Conservation (phyloP, 176 grass and related monocot genomes). For the Luzula sylvatica region DNA sequence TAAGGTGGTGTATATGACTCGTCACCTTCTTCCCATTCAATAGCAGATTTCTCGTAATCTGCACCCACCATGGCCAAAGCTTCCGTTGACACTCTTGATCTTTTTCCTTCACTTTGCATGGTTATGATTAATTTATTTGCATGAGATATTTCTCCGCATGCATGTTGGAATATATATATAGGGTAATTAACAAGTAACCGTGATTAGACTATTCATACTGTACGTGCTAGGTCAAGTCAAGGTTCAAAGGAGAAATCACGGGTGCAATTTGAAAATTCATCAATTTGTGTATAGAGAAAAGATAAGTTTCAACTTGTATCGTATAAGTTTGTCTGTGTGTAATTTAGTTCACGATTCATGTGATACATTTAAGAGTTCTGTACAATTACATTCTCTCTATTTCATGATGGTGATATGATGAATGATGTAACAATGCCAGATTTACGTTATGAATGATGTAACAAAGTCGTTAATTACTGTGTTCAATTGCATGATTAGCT, state of each 20-base stretch:
- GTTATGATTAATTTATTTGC: background rate
- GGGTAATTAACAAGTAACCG: background rate
- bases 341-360: no score
- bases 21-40: constrained; percentile 2
- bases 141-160: background rate
- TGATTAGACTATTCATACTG: constrained; percentile 6
- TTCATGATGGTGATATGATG: no score
- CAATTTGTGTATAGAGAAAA: no score
- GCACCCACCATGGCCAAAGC: constrained; percentile 30
- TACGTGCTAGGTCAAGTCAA: background rate
- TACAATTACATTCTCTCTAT: no score
- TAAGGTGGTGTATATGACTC: constrained; percentile 4
- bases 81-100: constrained; percentile 15
- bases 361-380: no score
- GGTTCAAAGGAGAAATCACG: constrained; percentile 15
- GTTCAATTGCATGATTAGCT: no score
- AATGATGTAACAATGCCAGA: no score
- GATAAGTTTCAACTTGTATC: no score
- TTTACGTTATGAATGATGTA: no score
- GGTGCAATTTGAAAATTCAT: background rate
- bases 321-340: no score
- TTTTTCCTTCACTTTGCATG: constrained; percentile 3
- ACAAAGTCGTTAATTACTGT: no score
- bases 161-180: background rate
- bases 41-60: constrained; percentile 4